phyloP scores from a whole-genome alignment of 2,329 filamentous ascomycete species.

The Bipolaris oryzae region DNA sequence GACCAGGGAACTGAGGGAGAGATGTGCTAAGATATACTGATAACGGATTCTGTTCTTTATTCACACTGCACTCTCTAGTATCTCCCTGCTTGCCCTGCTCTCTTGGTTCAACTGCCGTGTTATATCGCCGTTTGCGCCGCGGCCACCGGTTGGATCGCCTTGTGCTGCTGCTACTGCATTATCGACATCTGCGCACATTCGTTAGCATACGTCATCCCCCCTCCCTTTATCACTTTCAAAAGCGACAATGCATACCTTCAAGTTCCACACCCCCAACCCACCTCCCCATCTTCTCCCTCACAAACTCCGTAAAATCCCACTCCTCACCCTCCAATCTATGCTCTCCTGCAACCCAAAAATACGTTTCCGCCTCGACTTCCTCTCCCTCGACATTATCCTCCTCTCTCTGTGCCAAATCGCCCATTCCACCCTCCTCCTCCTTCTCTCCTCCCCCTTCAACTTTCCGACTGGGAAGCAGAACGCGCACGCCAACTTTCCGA shows the following conservation, averaged over 20 bases:
- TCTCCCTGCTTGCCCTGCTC: slow-evolving; percentile 23
- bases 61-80: slow-evolving; percentile 43
- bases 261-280: slow-evolving; percentile 57
- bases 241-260: too few relatives aligned
- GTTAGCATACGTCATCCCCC: neutral
- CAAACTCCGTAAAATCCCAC: slow-evolving; percentile 89
- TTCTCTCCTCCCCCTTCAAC: too few relatives aligned
- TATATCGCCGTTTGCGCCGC: slow-evolving; percentile 51
- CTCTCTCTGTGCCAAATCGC: slow-evolving; percentile 31
- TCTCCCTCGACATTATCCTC: slow-evolving; percentile 42
- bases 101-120: slow-evolving; percentile 42
- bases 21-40: neutral
- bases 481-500: slow-evolving; percentile 53
- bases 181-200: slow-evolving; percentile 49
- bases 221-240: too few relatives aligned
- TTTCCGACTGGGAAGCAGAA: slow-evolving; percentile 14
- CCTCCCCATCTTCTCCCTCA: slow-evolving; percentile 70
- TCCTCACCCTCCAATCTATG: slow-evolving; percentile 70
- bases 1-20: neutral
- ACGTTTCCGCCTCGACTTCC: slow-evolving; percentile 54
- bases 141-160: slow-evolving; percentile 54
- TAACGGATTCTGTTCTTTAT: neutral
- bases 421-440: slow-evolving; percentile 22
- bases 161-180: slow-evolving; percentile 47
- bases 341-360: slow-evolving; percentile 58